These are phyloP conservation scores for Aegilops tauschii DNA, from an alignment of 176 grass and related monocot genomes.

Conservation along the genomic window DNA sequence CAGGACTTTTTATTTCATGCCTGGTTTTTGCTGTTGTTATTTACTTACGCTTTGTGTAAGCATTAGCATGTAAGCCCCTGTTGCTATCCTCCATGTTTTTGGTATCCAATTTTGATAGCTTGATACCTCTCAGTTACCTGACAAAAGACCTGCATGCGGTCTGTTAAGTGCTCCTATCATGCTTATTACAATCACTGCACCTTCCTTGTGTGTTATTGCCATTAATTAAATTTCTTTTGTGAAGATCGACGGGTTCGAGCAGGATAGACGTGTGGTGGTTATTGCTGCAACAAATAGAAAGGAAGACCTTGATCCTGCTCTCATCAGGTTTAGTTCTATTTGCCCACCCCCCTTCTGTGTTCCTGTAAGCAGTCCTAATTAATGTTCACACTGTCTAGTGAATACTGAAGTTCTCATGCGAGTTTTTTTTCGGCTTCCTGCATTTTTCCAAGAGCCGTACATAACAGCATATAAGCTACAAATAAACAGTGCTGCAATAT, in stretches of 20 bases:
- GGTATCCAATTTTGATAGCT: slow-evolving; percentile 9
- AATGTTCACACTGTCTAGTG: neutral
- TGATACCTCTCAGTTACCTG: neutral
- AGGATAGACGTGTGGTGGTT: slow-evolving; percentile 78
- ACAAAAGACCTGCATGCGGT: neutral
- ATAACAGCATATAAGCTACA: neutral
- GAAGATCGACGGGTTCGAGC: slow-evolving; percentile 97
- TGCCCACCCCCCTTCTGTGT: neutral
- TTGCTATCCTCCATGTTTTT: neutral
- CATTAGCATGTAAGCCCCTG: neutral
- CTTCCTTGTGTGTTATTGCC: neutral
- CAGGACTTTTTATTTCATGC: neutral
- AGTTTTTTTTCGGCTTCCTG: neutral
- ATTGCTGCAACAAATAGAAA: slow-evolving; percentile 99
- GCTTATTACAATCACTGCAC: neutral
- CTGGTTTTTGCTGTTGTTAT: neutral
- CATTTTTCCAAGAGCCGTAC: neutral
- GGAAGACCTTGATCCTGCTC: slow-evolving; percentile 93
- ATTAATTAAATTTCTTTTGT: slow-evolving; percentile 25
- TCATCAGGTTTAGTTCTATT: slow-evolving; percentile 66
- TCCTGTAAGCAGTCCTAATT: slow-evolving; percentile 2
- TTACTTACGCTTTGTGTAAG: neutral
- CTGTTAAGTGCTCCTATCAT: neutral
- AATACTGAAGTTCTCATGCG: slow-evolving; percentile 1
- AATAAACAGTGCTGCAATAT: neutral